Percentiles rank a stretch among this genome's conserved stretches.
These are phyloP conservation scores for Hyphopichia buzzinii DNA, from an alignment of 1,139 yeast species.

Conservation along the genomic window DNA sequence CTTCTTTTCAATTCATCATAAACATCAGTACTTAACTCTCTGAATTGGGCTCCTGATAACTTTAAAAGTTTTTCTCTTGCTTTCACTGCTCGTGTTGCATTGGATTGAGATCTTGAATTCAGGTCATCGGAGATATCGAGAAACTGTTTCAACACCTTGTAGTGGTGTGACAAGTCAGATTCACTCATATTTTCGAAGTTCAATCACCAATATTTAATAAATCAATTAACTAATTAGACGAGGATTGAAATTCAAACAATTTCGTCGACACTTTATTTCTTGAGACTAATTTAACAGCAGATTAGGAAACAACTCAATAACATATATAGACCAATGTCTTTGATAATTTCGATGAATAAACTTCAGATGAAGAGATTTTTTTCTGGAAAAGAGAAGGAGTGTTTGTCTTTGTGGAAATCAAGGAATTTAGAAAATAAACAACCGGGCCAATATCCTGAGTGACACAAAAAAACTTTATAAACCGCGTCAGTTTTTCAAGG, in stretches of 20 bases:
- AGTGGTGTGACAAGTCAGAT: constrained; percentile 43
- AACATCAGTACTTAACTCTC: constrained; percentile 88
- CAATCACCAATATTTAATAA: too few species aligned
- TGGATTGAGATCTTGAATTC: constrained; percentile 39
- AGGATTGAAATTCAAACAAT: too few species aligned
- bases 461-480: background rate
- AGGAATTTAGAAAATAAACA: background rate
- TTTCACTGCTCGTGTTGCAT: constrained; percentile 62
- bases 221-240: too few species aligned
- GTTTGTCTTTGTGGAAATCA: background rate
- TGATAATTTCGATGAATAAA: too few species aligned
- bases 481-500: background rate
- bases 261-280: too few species aligned
- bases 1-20: constrained; percentile 86
- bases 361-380: background rate
- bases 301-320: too few species aligned
- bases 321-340: background rate
- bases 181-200: constrained; percentile 38
- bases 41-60: constrained; percentile 79
- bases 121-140: constrained; percentile 52
- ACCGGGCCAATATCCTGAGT: background rate
- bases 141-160: constrained; percentile 51
- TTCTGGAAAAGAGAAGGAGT: background rate
- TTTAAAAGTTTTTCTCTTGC: constrained; percentile 84
- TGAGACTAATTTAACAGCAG: too few species aligned